phyloP scores from a whole-genome alignment of 495 filamentous ascomycete species.

The Talaromyces thailandensis region DNA sequence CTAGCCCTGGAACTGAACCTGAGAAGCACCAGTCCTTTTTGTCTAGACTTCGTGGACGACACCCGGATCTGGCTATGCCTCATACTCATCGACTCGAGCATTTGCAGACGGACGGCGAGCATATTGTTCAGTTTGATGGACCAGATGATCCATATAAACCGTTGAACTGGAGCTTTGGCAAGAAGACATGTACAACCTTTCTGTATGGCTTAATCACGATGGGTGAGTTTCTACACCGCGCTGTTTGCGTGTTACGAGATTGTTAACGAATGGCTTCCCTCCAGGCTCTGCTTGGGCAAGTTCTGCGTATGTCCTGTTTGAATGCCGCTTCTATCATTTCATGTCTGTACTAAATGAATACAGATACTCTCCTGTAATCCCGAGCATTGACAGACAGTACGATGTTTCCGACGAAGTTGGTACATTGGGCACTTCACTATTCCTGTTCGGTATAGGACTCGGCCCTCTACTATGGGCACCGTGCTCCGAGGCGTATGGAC shows the following conservation, averaged over 20 bases:
- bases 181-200: constrained; percentile 48
- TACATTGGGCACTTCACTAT: constrained; percentile 49
- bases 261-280: too few relatives aligned
- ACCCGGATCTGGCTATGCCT: too few relatives aligned
- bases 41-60: too few relatives aligned
- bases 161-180: constrained; percentile 53
- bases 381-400: constrained; percentile 37
- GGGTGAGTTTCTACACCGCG: constrained; percentile 16
- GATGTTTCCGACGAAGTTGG: constrained; percentile 43
- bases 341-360: too few relatives aligned
- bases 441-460: constrained; percentile 51
- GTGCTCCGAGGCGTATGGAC: constrained; percentile 55
- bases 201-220: constrained; percentile 49
- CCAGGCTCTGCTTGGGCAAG: constrained; percentile 33
- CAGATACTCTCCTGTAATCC: constrained; percentile 48
- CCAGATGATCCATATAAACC: constrained; percentile 57
- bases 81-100: too few relatives aligned
- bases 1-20: too few relatives aligned
- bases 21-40: too few relatives aligned
- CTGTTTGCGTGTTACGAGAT: too few relatives aligned
- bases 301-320: constrained; percentile 25
- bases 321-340: too few relatives aligned
- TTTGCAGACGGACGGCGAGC: background rate
- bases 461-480: constrained; percentile 62
- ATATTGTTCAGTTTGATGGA: constrained; percentile 62